A percentile compares a stretch with the other conserved stretches of the same genome.
phyloP scores from a whole-genome alignment of 352 stramenopile species.

The Pythium angustatum region DNA sequence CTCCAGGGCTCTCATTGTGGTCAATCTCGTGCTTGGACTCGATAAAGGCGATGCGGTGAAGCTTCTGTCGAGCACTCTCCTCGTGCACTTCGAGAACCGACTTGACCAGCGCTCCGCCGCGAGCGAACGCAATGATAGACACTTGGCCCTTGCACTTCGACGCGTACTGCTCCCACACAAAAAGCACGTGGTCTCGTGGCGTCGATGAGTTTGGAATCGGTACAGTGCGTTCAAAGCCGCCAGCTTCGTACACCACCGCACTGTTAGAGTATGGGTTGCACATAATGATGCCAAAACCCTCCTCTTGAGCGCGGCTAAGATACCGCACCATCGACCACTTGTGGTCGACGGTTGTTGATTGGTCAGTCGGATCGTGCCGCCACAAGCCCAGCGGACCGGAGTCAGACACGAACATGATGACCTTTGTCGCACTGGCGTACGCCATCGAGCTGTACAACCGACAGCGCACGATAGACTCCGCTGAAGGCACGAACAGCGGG shows the following conservation, averaged over 20 bases:
- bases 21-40: constrained; percentile 90
- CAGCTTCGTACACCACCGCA: constrained; percentile 88
- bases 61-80: constrained; percentile 69
- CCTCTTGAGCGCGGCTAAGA: constrained; percentile 81
- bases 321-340: constrained; percentile 89
- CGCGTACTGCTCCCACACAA: constrained; percentile 86
- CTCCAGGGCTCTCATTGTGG: constrained; percentile 67
- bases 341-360: constrained; percentile 67
- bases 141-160: constrained; percentile 83
- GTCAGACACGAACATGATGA: constrained; percentile 85
- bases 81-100: constrained; percentile 84
- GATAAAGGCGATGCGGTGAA: constrained; percentile 82
- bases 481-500: constrained; percentile 81
- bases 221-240: constrained; percentile 83
- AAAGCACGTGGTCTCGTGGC: constrained; percentile 84
- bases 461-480: constrained; percentile 84
- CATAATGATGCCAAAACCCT: constrained; percentile 84
- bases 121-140: constrained; percentile 82
- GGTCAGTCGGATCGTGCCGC: constrained; percentile 69
- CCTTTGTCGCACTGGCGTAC: constrained; percentile 83
- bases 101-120: constrained; percentile 79
- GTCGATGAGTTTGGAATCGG: constrained; percentile 83
- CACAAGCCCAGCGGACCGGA: constrained; percentile 84
- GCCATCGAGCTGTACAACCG: constrained; percentile 89
- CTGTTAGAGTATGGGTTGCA: constrained; percentile 89